Base-by-base conservation (phyloP, 257 asterid genomes). In the Solanum chiquidenum region DNA sequence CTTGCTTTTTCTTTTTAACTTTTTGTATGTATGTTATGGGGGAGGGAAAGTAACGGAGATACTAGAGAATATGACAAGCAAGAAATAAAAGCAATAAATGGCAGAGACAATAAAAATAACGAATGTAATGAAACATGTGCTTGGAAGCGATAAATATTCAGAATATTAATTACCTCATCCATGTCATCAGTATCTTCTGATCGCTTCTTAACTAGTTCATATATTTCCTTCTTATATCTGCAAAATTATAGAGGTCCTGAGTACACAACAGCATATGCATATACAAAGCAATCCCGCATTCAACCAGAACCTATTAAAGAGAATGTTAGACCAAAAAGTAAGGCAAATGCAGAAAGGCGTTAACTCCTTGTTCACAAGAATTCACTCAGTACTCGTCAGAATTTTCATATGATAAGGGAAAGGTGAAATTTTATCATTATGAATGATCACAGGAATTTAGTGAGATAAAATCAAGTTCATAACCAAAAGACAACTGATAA, bases 141-240 rank as follows among this genome's bases (percentile, higher is more conserved):
- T 37, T 38, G 83, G 55, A 75, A 75, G 52, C 34, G 12, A 75
- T 75, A 74, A 75, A 75, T 75, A 38, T 75, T 38, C 58, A 75
- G 74, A 71, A 75, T 34, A 66, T 38, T 71, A 74, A 87, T 87
- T 92, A 96, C 99, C 99, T 95, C 31, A 16, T 12, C 72, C 31
- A 62, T 62, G 13, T 62, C 69, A n/a, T 64, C 72, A 64, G 6
- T 64, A 64, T 64, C 16, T n/a, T 64, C 33, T 64, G 72, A 64
- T 90, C 94, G 94, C 94, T 94, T 90, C 94, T 94, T 95, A 85
- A 94, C 95, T 40, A 96, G 96, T 83, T 96, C 98, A 74, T 94
- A 96, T 87, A 96, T 88, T 87, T 95, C 90, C 90, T 91, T 93
- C 92, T 96, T 96, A 91, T 96, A 94, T 76, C 98, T 95, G 95